phyloP scores from a whole-genome alignment of 2,329 filamentous ascomycete species.

The Phyllosticta citrichinensis region DNA sequence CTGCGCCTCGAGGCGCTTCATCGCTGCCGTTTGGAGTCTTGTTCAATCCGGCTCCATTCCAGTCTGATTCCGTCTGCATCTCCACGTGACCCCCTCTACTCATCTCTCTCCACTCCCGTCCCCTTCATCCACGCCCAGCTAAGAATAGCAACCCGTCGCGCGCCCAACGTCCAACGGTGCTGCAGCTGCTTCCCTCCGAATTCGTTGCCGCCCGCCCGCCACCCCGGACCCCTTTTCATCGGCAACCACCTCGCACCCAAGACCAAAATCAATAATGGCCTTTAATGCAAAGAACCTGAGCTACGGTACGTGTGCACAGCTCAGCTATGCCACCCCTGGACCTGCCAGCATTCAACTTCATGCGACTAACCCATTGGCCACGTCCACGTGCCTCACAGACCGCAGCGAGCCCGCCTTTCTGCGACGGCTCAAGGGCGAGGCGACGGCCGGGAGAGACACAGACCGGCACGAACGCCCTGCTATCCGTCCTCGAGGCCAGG shows the following conservation, averaged over 20 bases:
- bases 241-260: neutral
- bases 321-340: neutral
- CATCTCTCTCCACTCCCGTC: neutral
- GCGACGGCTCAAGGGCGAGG: conserved; percentile 41
- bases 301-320: conserved; percentile 41
- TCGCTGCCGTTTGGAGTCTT: too few species aligned
- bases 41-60: too few species aligned
- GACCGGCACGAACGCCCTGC: conserved; percentile 36
- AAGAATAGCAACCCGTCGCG: neutral
- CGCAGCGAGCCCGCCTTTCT: conserved; percentile 40
- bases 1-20: neutral
- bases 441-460: conserved; percentile 38
- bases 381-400: conserved; percentile 26
- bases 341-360: neutral
- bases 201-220: conserved; percentile 4
- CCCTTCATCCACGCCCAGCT: neutral
- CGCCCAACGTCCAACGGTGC: neutral
- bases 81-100: neutral
- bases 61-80: too few species aligned
- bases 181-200: neutral
- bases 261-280: conserved; percentile 40
- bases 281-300: conserved; percentile 60
- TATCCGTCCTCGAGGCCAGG: conserved; percentile 35
- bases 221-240: neutral
- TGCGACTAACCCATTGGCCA: neutral